These are phyloP conservation scores for Angophora floribunda DNA, from an alignment of 345 rosid species.

Conservation along the genomic window DNA sequence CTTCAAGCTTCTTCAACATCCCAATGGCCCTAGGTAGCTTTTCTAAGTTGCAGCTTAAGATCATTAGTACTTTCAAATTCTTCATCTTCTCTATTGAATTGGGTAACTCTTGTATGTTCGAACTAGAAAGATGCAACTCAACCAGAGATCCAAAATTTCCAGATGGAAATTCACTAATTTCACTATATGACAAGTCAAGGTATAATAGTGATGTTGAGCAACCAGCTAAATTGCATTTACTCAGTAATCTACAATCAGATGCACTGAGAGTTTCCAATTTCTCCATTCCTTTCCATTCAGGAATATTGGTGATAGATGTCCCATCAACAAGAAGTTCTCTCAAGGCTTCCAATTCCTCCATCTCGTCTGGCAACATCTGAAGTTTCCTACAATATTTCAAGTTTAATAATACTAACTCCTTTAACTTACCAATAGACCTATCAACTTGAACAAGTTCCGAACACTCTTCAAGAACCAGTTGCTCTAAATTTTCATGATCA, in stretches of 20 bases:
- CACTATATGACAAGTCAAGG: fast-evolving
- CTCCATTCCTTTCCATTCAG: not conserved
- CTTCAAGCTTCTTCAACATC: not conserved
- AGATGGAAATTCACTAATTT: not conserved
- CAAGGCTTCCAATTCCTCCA: not conserved
- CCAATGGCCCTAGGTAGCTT: not conserved
- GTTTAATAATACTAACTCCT: not conserved
- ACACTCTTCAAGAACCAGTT: not conserved
- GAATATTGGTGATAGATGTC: not conserved
- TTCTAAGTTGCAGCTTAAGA: too few species aligned
- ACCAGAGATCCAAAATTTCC: not conserved
- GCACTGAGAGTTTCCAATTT: not conserved
- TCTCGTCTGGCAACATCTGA: fast-evolving
- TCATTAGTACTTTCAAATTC: not conserved
- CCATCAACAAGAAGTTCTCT: not conserved
- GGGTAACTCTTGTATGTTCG: fast-evolving
- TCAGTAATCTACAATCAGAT: fast-evolving
- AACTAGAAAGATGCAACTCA: fast-evolving
- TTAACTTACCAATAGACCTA: not conserved
- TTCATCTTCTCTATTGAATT: not conserved
- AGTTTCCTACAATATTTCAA: fast-evolving
- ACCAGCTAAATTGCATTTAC: fast-evolving
- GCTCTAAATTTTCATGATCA: not conserved
- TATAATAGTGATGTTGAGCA: not conserved
- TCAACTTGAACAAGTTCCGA: fast-evolving